Percentiles rank a stretch among this genome's conserved stretches.
These are phyloP conservation scores for Aurifilum marmelostoma DNA, from an alignment of 2,329 filamentous ascomycete species.

Conservation along the genomic window DNA sequence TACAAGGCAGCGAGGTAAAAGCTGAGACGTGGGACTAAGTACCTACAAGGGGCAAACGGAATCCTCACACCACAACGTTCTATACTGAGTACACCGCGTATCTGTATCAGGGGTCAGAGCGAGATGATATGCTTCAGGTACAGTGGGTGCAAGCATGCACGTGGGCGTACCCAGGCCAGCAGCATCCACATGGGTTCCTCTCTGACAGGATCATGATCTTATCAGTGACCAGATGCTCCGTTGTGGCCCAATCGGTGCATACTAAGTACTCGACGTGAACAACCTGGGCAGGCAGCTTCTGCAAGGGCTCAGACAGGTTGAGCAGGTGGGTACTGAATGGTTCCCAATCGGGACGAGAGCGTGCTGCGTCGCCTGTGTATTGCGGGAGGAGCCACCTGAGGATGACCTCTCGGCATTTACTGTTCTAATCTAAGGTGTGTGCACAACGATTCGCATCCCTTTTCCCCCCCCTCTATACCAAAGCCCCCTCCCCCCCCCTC, in stretches of 20 bases:
- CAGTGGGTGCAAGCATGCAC: background rate
- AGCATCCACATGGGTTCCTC: background rate
- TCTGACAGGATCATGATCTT: background rate
- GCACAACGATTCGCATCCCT: background rate
- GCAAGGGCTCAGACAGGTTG: background rate
- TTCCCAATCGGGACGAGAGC: background rate
- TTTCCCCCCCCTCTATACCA: too few relatives aligned
- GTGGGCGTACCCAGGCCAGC: background rate
- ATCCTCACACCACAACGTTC: background rate
- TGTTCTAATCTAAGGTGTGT: slow-evolving; percentile 2
- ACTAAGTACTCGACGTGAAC: background rate
- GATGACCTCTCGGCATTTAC: background rate
- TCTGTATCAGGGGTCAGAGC: background rate
- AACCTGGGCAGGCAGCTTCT: background rate
- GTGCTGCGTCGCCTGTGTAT: background rate
- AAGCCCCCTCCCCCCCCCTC: too few relatives aligned
- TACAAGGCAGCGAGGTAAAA: background rate
- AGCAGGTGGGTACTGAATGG: background rate
- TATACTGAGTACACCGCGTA: slow-evolving; percentile 8
- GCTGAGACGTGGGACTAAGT: background rate
- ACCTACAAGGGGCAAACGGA: background rate
- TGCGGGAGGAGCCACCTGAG: slow-evolving; percentile 3
- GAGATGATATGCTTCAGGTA: slow-evolving; percentile 1
- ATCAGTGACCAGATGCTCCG: background rate
- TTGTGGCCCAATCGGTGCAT: background rate